Evolutionary conservation across 2,329 filamentous ascomycete genomes (phyloP).

Genomic region (Aspergillus sp.): DNA sequence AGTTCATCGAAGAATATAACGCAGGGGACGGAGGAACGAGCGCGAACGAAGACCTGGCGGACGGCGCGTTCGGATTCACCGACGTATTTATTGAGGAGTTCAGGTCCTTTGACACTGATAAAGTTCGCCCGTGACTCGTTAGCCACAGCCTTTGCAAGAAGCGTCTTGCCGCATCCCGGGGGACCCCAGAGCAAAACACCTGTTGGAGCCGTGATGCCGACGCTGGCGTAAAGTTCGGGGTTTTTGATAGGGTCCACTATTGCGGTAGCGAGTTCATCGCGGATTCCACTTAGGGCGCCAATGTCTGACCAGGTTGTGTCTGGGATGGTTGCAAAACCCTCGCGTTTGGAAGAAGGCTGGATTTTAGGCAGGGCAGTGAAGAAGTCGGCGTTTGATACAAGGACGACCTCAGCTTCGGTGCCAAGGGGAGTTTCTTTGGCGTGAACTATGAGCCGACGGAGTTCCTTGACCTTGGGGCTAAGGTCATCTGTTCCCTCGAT

Average conservation of each 20-base stretch:
- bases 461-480: constrained; percentile 44
- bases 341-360: constrained; percentile 78
- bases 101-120: constrained; percentile 95
- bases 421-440: constrained; percentile 53
- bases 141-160: constrained; percentile 93
- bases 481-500: constrained; percentile 46
- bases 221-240: constrained; percentile 71
- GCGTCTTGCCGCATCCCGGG: constrained; percentile 93
- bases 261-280: constrained; percentile 76
- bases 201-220: constrained; percentile 77
- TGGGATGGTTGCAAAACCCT: constrained; percentile 93
- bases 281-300: constrained; percentile 76
- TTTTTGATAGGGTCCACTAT: constrained; percentile 88
- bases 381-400: constrained; percentile 69
- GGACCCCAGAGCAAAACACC: constrained; percentile 96
- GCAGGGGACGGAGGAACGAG: constrained; percentile 81
- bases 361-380: constrained; percentile 71
- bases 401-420: constrained; percentile 54
- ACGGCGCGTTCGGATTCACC: constrained; percentile 94
- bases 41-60: constrained; percentile 85
- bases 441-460: constrained; percentile 55
- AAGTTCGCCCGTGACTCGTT: constrained; percentile 97
- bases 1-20: constrained; percentile 98
- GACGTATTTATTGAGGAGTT: constrained; percentile 96
- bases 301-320: constrained; percentile 92